phyloP scores from a whole-genome alignment of 768 basidiomycete species.

The Russula compacta region DNA sequence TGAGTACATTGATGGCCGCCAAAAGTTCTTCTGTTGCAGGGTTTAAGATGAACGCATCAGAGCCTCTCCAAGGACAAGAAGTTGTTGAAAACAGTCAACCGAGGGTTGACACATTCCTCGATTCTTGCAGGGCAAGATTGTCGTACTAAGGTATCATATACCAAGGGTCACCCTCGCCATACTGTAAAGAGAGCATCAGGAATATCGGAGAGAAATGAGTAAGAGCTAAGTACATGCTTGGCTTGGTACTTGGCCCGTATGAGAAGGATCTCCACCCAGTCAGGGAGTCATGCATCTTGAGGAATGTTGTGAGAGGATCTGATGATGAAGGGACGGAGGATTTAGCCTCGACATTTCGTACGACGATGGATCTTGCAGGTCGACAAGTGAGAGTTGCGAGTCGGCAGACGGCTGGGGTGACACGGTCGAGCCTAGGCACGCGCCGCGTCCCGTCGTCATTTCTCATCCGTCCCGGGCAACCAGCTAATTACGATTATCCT shows the following conservation, averaged over 20 bases:
- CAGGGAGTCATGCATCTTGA: not conserved
- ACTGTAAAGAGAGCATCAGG: not conserved
- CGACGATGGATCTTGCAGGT: not conserved
- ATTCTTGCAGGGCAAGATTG: not conserved
- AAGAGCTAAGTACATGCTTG: constrained; percentile 1
- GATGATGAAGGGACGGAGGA: not conserved
- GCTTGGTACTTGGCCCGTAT: not conserved
- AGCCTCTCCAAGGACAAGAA: not conserved
- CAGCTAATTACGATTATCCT: no score
- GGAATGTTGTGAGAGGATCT: not conserved
- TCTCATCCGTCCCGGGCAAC: no score
- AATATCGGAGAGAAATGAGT: not conserved
- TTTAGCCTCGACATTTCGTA: not conserved
- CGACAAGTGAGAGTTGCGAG: not conserved
- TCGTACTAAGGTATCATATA: not conserved
- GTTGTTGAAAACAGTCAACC: not conserved
- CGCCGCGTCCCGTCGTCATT: no score
- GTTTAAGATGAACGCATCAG: not conserved
- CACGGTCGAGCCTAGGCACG: not conserved
- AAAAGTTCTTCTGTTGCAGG: not conserved
- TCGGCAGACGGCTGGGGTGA: constrained; percentile 1
- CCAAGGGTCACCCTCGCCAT: not conserved
- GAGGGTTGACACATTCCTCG: not conserved
- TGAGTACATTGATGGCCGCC: not conserved
- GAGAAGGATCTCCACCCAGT: not conserved